Percentiles rank a stretch among this genome's conserved stretches.
Evolutionary conservation across 805 yeast genomes (phyloP).

Genomic region (Candida andamanensis): DNA sequence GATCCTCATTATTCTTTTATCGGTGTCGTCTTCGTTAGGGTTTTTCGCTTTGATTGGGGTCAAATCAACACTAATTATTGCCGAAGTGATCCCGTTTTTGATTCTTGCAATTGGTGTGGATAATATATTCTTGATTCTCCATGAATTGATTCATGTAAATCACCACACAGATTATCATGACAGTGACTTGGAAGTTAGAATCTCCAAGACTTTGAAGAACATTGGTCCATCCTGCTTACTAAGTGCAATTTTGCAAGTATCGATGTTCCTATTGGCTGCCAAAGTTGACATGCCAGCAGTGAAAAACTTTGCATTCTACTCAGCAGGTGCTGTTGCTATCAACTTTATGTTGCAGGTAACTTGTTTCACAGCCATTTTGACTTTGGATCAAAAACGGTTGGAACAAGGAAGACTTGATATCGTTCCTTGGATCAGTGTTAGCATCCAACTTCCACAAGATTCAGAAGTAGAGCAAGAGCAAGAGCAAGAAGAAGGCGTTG

Average conservation of each 20-base stretch:
- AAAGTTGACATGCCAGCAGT: conserved; percentile 94
- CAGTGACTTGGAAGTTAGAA: conserved; percentile 39
- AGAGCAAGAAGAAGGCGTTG: background rate
- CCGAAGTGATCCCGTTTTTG: conserved; percentile 93
- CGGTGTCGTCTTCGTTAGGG: conserved; percentile 82
- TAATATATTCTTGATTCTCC: conserved; percentile 80
- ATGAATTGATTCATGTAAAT: conserved; percentile 61
- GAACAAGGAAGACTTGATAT: conserved; percentile 58
- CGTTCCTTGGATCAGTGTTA: conserved; percentile 47
- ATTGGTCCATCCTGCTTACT: conserved; percentile 86
- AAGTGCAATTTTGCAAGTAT: conserved; percentile 72
- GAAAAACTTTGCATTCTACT: conserved; percentile 83
- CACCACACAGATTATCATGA: conserved; percentile 34
- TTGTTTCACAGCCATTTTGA: conserved; percentile 66
- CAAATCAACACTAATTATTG: conserved; percentile 85
- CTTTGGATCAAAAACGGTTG: conserved; percentile 59
- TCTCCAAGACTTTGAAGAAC: conserved; percentile 59
- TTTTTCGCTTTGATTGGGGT: conserved; percentile 69
- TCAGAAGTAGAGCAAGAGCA: conserved; percentile 5
- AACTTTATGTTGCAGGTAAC: conserved; percentile 80
- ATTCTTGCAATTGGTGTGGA: conserved; percentile 96
- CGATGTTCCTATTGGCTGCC: conserved; percentile 75
- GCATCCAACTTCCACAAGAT: conserved; percentile 8
- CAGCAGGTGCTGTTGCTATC: conserved; percentile 77
- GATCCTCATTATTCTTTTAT: conserved; percentile 69